Evolutionary conservation across 345 rosid species (phyloP).

Genomic region (thale cress (Arabidopsis thaliana)): TAIR10.1 NC_003075.7:11811501-11812000

Average conservation of each 20-base stretch:
- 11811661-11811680: conserved; percentile 41
- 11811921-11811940: not conserved
- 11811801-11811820: not conserved
- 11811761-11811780: not conserved
- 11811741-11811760: conserved; percentile 8
- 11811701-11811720: conserved; percentile 35
- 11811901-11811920: conserved; percentile 14
- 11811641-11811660: not conserved
- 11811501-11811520: conserved; percentile 17
- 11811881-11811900: conserved; percentile 8
- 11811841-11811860: not conserved
- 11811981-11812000: conserved; percentile 60
- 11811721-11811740: not conserved
- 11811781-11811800: not conserved
- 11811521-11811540: not conserved
- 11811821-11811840: not conserved
- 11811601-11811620: conserved; percentile 10
- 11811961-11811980: not conserved
- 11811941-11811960: not conserved
- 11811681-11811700: conserved; percentile 20
- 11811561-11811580: conserved; percentile 26
- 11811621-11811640: not conserved
- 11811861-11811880: conserved; percentile 1
- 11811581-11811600: conserved; percentile 26
- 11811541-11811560: conserved; percentile 13